Conservation (phyloP, 306 rosid species). For the Lathyrus oleraceus region DNA sequence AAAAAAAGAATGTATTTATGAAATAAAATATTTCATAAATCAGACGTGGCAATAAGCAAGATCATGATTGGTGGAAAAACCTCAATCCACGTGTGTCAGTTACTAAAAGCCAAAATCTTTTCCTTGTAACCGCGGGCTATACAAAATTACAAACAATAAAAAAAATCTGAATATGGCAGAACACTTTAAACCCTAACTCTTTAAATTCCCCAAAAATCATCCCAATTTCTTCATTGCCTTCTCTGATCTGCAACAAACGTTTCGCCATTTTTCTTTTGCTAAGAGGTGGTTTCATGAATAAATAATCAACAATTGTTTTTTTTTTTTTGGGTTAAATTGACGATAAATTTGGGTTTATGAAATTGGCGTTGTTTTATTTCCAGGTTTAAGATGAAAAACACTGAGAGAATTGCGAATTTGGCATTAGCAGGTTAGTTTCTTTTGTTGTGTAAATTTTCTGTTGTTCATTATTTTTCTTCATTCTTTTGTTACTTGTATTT, state of each 20-base stretch:
- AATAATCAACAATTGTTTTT: neutral
- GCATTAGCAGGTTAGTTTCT: slow-evolving; percentile 65
- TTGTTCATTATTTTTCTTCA: neutral
- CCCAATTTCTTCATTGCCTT: slow-evolving; percentile 1
- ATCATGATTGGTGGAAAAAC: slow-evolving; percentile 29
- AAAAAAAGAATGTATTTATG: neutral
- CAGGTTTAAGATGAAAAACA: slow-evolving; percentile 65
- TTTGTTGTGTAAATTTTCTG: neutral
- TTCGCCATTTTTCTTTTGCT: slow-evolving; percentile 11
- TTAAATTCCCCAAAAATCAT: slow-evolving; percentile 30
- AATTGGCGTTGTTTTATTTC: slow-evolving; percentile 37
- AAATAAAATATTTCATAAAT: neutral
- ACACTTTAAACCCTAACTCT: slow-evolving; percentile 59
- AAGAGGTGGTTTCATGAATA: slow-evolving; percentile 5
- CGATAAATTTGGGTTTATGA: slow-evolving; percentile 13
- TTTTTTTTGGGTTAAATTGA: neutral
- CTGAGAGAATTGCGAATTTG: slow-evolving; percentile 76
- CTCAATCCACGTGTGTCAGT: slow-evolving; percentile 35
- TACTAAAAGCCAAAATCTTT: neutral
- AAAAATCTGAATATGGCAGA: slow-evolving; percentile 1
- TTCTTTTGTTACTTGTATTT: neutral
- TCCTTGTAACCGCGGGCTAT: slow-evolving; percentile 19
- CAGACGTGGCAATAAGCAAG: slow-evolving; percentile 33
- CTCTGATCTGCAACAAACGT: slow-evolving; percentile 51
- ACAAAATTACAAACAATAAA: slow-evolving; percentile 2